Evolutionary conservation across 306 rosid genomes (phyloP), one percentile per base, ranked within the genome.

Genomic region (Pterocarpus macrocarpus): DNA sequence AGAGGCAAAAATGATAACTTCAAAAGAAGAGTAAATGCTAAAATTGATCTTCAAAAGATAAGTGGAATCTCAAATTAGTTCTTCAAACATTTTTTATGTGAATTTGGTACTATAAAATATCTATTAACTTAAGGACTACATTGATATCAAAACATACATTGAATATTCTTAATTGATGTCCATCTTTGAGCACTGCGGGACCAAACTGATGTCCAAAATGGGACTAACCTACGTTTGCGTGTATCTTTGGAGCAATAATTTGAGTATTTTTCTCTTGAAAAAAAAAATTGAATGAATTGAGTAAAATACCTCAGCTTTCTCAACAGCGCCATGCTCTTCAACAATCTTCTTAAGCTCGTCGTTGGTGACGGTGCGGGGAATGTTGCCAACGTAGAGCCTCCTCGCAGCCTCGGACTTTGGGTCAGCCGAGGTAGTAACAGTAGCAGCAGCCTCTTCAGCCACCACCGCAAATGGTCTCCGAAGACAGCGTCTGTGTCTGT

Each of bases 301-400:
- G 55, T 10, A 49, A 49, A 49, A 33, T 50, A 95, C 99, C 98
- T 93, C 97, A 1, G 93, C 88, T 82, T 90, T 95, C 83, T 95
- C 99, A 33, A 95, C 89, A 75, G 90, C 89, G 7, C 95, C 99
- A 79, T 93, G 98, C 78, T 91, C 93, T 82, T 91, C 81, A 39
- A 95, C 89, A 73, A 95, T 86, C 52, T 83, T 84, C 5, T 89
- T 44, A 15, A 95, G 99, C 83, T 90, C 91, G 15, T 87, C 89
- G 67, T 93, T 89, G 61, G 76, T 71, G 69, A 95, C 64, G 38
- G 83, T 89, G 72, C 98, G 83, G 4, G 99, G 98, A 87, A 95
- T 91, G 89, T 95, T 95, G 33, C 98, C 99, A 32, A 95, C 58
- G 73, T 93, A 95, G 62, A 95, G 87, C 73, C 88, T 91, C 84